Conservation (phyloP, 106 monocot genomes). For the Apostasia shenzhenica region DNA sequence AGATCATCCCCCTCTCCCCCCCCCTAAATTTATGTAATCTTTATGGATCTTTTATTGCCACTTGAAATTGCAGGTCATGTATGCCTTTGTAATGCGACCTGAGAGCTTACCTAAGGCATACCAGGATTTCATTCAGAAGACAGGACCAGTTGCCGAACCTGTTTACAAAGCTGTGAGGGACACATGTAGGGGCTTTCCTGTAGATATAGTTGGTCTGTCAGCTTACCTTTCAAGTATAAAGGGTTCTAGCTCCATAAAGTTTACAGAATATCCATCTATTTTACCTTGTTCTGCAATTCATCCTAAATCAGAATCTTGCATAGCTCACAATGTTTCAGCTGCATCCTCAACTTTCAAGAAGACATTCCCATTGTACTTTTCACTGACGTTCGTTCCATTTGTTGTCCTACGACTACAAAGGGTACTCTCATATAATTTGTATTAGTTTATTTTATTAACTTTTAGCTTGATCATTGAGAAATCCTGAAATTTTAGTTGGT, state of each 20-base stretch:
- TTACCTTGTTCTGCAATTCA: slow-evolving; percentile 95
- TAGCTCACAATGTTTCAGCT: slow-evolving; percentile 59
- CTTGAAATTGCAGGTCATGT: slow-evolving; percentile 73
- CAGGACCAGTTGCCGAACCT: slow-evolving; percentile 86
- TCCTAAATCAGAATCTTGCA: slow-evolving; percentile 67
- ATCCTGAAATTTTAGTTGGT: background rate
- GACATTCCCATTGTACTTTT: slow-evolving; percentile 98
- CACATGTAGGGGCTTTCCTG: slow-evolving; percentile 64
- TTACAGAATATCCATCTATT: slow-evolving; percentile 58
- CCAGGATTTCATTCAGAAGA: slow-evolving; percentile 97
- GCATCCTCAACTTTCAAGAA: slow-evolving; percentile 79
- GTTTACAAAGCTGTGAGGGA: slow-evolving; percentile 96
- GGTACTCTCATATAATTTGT: slow-evolving; percentile 35
- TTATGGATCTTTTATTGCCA: background rate
- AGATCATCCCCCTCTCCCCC: too few species aligned
- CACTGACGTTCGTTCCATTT: slow-evolving; percentile 94
- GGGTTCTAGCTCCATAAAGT: slow-evolving; percentile 28
- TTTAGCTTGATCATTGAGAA: background rate
- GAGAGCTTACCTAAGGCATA: slow-evolving; percentile 96
- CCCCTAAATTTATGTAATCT: background rate
- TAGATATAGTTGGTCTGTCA: slow-evolving; percentile 65
- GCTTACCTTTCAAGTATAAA: slow-evolving; percentile 62
- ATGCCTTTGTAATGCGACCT: slow-evolving; percentile 96
- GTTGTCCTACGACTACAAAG: slow-evolving; percentile 94
- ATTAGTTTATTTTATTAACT: background rate